Base-by-base conservation (phyloP, 1,284 basidiomycete species). In the Fomitiporia mediterranea region DNA sequence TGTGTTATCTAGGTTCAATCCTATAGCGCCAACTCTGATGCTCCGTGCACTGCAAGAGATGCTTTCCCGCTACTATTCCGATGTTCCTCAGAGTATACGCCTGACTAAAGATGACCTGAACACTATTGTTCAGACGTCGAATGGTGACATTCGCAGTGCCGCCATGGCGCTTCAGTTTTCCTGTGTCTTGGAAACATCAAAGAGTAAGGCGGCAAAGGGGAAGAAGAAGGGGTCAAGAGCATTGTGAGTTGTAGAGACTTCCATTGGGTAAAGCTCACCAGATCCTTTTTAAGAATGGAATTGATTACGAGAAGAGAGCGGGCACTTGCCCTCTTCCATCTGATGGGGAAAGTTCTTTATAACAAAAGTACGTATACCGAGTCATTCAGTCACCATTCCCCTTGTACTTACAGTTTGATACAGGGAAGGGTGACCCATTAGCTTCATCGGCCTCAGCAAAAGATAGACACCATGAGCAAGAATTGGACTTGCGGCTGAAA, bases 261-360 rank as follows among this genome's bases (percentile, higher is more conserved):
- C 19, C 6, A 28, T 27, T 6, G 9, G 15, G 15, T 32, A 15
- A 38, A 17, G 15, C 30, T 32, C 13, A 25, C 34, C 11, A 19
- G 13, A 49, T 1, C n/a, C 5, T 23, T n/a, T 23, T 38, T n/a
- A 21, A 42, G 21, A 15, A 62, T 94, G 61, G 86, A 91, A 66
- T 79, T 82, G 2, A 77, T 94, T 0, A 89, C 91, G 15, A 74
- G 86, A 53, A 77, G 93, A 49, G 96, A 98, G 64, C 87, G 93
- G 63, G 89, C 86, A 55, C 73, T 99, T 7, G 85, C 83, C 2
- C 73, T 99, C 38, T 99, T 98, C 66, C 97, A 98, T 72, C 74
- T 98, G 5, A 74, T 99, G 35, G 97, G 96, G 4, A 96, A 91
- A 71, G 81, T 98, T 2, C 70, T 99, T 50, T 99, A 96, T 69